Evolutionary conservation across 306 rosid genomes (phyloP), one percentile per base, ranked within the genome.

Genomic region (Coriaria nepalensis): DNA sequence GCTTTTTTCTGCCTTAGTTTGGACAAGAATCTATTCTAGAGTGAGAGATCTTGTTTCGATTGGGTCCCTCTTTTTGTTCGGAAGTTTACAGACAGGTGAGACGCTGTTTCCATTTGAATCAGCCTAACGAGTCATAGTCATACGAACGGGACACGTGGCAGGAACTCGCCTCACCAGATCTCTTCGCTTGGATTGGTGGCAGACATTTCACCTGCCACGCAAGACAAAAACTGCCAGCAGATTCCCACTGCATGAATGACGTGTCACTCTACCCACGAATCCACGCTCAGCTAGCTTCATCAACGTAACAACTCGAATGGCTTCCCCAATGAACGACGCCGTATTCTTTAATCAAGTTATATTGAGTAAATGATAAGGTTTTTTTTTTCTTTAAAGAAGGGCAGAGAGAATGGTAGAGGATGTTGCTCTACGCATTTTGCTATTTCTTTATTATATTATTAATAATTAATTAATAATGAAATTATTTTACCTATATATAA

Each of bases 381-480:
- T n/a, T n/a, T n/a, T n/a, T n/a, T n/a, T n/a, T n/a, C n/a, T n/a
- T n/a, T n/a, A n/a, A n/a, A n/a, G n/a, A n/a, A n/a, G n/a, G n/a
- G n/a, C n/a, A n/a, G n/a, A 67, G 74, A 69, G 72, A 66, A 65
- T 52, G 56, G 41, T 60, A 70, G 78, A 79, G 78, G 80, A 71
- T 77, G 87, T 81, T 85, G 82, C 93, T 85, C 81, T 67, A 75
- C 82, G 73, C 79, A 81, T 65, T 78, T 73, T 79, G 68, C 66
- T 66, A 40, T 52, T 42, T 47, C 47, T 38, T n/a, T n/a, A n/a
- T n/a, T n/a, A n/a, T n/a, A n/a, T n/a, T n/a, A n/a, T n/a, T n/a
- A n/a, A n/a, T n/a, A n/a, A n/a, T n/a, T n/a, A n/a, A n/a, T n/a
- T n/a, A n/a, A n/a, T n/a, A n/a, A n/a, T n/a, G n/a, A n/a, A n/a